Evolutionary conservation across 2,329 filamentous ascomycete species (phyloP).

Genomic region (Grosmannia penicillata): DNA sequence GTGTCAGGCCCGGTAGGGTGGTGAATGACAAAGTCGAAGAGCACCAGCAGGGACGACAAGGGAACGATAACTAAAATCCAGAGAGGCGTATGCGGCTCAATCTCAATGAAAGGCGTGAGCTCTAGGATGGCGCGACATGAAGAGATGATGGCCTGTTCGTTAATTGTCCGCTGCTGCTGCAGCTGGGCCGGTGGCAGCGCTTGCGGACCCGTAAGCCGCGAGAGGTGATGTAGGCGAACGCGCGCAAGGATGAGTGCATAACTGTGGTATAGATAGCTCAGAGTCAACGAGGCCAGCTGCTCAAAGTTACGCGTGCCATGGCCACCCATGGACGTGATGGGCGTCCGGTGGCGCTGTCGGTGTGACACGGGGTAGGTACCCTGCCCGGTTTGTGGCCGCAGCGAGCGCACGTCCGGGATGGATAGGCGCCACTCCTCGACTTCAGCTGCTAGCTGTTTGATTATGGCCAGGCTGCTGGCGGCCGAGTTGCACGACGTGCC

Average conservation of each 20-base stretch:
- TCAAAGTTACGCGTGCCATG: neutral
- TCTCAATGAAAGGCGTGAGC: conserved; percentile 15
- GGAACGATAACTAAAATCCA: conserved; percentile 21
- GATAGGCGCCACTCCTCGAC: conserved; percentile 16
- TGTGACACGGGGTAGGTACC: conserved; percentile 6
- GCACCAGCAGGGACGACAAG: conserved; percentile 21
- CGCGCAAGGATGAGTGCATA: conserved; percentile 14
- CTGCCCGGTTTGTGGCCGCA: neutral
- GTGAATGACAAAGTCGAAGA: conserved; percentile 26
- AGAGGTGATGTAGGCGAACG: conserved; percentile 11
- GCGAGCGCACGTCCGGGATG: conserved; percentile 8
- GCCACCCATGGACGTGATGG: conserved; percentile 7
- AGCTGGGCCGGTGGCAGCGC: neutral
- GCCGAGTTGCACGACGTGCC: conserved; percentile 14
- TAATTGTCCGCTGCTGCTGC: neutral
- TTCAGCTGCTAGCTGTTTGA: conserved; percentile 15
- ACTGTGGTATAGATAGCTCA: conserved; percentile 16
- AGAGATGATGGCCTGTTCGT: neutral
- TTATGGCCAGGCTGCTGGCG: conserved; percentile 13
- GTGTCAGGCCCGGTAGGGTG: conserved; percentile 20
- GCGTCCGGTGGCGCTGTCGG: neutral
- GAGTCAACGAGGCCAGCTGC: conserved; percentile 8
- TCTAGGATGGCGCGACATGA: conserved; percentile 14
- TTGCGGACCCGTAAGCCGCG: neutral
- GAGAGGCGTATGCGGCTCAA: conserved; percentile 15